These are phyloP conservation scores for Trichocladium uniseriatum DNA, from an alignment of 495 filamentous ascomycete genomes.

Conservation along the genomic window DNA sequence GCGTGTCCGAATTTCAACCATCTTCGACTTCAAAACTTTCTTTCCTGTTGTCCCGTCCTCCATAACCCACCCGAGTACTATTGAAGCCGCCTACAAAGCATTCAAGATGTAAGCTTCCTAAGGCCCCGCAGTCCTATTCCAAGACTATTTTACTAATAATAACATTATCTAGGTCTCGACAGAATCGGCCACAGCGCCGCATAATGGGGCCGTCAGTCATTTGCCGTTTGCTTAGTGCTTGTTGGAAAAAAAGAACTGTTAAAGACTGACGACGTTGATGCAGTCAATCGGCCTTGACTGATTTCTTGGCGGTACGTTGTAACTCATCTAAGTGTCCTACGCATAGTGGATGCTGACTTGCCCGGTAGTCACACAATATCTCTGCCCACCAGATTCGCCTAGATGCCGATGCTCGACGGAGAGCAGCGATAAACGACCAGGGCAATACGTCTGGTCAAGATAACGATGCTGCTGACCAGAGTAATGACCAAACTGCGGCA, in stretches of 20 bases:
- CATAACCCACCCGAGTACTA: neutral
- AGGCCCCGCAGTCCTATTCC: neutral
- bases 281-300: slow-evolving; percentile 64
- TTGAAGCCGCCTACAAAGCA: neutral
- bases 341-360: neutral
- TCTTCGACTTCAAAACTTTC: neutral
- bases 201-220: slow-evolving; percentile 30
- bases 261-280: neutral
- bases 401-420: slow-evolving; percentile 47
- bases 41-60: neutral
- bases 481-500: neutral
- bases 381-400: slow-evolving; percentile 69
- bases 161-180: slow-evolving; percentile 17
- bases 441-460: slow-evolving; percentile 13
- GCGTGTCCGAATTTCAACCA: slow-evolving; percentile 1
- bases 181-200: slow-evolving; percentile 9
- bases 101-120: slow-evolving; percentile 3
- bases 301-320: slow-evolving; percentile 61
- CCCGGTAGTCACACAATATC: slow-evolving; percentile 69
- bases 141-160: neutral
- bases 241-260: neutral
- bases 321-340: neutral
- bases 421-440: slow-evolving; percentile 31
- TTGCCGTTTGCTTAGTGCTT: neutral
- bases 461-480: neutral